These are phyloP conservation scores for Debaryomyces robertsiae DNA, from an alignment of 1,139 yeast genomes.

Conservation along the genomic window DNA sequence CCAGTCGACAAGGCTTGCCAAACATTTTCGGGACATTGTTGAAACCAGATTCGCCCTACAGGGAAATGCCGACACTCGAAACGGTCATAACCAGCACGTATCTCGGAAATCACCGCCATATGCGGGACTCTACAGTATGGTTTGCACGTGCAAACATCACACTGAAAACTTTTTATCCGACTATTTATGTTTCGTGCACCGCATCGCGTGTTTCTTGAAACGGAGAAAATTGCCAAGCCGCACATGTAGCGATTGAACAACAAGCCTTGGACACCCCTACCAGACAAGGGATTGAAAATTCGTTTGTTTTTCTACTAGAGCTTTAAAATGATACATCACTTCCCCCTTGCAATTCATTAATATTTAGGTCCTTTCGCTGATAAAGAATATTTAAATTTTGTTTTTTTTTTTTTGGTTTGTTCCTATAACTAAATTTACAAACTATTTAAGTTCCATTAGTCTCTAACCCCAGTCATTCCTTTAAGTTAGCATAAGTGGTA, in stretches of 20 bases:
- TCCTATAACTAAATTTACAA: neutral
- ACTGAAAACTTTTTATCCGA: neutral
- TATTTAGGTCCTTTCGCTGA: constrained; percentile 6
- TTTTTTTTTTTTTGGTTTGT: neutral
- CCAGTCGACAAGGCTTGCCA: too few relatives aligned
- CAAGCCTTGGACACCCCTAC: too few relatives aligned
- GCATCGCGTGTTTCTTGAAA: neutral
- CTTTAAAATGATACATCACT: neutral
- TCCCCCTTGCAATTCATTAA: constrained; percentile 6
- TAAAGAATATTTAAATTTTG: constrained; percentile 4
- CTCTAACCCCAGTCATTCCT: constrained; percentile 25
- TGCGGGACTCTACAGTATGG: neutral
- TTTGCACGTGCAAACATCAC: too few relatives aligned
- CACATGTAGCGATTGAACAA: constrained; percentile 5
- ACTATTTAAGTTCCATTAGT: too few relatives aligned
- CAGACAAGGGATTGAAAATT: too few relatives aligned
- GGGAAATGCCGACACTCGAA: constrained; percentile 6
- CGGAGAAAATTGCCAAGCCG: constrained; percentile 1
- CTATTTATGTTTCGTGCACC: constrained; percentile 5
- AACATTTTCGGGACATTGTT: constrained; percentile 5
- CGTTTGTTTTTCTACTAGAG: too few relatives aligned
- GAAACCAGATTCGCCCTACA: constrained; percentile 1
- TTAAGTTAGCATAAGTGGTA: constrained; percentile 10
- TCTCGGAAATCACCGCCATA: constrained; percentile 1
- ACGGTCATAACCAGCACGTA: constrained; percentile 9